Conservation (phyloP, 2,329 filamentous ascomycete genomes). For the Trichoderma koningii region DNA sequence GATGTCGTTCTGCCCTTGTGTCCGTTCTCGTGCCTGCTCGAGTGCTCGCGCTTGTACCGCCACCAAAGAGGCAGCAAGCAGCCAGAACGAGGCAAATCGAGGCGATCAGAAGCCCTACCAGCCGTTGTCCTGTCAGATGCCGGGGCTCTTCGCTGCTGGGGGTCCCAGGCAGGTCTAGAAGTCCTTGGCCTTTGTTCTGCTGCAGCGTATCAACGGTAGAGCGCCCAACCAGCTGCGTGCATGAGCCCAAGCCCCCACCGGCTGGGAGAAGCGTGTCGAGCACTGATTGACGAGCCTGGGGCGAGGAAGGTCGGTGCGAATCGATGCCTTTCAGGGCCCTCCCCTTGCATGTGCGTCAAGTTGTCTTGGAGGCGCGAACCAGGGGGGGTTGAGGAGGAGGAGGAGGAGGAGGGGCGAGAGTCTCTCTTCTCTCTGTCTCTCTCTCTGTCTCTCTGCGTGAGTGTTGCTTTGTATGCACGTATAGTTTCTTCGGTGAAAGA, state of each 20-base stretch:
- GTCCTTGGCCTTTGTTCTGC: conserved; percentile 7
- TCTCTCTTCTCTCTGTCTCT: no score
- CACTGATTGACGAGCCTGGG: conserved; percentile 24
- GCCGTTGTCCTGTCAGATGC: conserved; percentile 21
- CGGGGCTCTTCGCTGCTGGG: conserved; percentile 14
- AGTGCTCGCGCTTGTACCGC: background rate
- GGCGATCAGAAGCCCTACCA: conserved; percentile 13
- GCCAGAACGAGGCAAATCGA: background rate
- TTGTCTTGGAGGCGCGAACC: conserved; percentile 15
- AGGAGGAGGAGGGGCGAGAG: background rate
- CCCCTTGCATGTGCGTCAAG: conserved; percentile 24
- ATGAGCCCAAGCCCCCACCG: conserved; percentile 22
- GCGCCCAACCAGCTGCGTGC: conserved; percentile 23
- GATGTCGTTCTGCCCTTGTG: background rate
- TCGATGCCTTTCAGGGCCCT: background rate
- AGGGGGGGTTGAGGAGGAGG: conserved; percentile 2
- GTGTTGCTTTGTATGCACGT: background rate
- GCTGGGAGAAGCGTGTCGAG: conserved; percentile 22
- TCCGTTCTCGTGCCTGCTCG: background rate
- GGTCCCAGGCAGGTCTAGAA: background rate
- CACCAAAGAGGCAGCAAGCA: background rate
- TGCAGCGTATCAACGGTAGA: background rate
- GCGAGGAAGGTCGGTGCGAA: conserved; percentile 22
- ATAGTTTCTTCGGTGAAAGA: conserved; percentile 1
- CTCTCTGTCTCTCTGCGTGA: no score